Evolutionary conservation across 495 filamentous ascomycete genomes (phyloP), one percentile per base, ranked within the genome.

Genomic region (Neurospora sp.): DNA sequence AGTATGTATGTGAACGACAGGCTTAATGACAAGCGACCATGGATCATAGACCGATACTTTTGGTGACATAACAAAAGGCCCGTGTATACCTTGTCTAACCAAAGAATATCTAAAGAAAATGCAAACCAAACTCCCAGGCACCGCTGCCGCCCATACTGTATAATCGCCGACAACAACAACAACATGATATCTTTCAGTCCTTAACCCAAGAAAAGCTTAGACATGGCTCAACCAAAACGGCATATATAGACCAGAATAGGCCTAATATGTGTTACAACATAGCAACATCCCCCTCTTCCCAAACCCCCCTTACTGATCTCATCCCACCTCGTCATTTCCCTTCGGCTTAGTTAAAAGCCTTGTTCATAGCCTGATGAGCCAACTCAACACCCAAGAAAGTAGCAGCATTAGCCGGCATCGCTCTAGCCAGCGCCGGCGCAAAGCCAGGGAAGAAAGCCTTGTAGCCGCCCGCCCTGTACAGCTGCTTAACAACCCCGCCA

Each of bases 401-500:
- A 7, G 87, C 87, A 27, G 96, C 96, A 77, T 98, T 99, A 5
- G 96, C 96, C 7, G 96, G 96, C 69, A 98, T 93, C 22, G 96
- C 96, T 82, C 96, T 89, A 16, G 92, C 92, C 78, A 99, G 85
- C 6, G 96, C 96, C 3, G 96, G 96, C 8, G 93, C 96, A 73
- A 99, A 92, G 5, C 96, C 96, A 12, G 96, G 96, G 87, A 99
- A 99, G 86, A 99, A 99, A 0, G 96, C 95, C 86, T 91, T 96
- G 77, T 90, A 81, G 3, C 96, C 96, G 44, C 95, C 94, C 71
- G 81, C 89, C 20, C 82, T 88, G 77, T 97, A 97, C 35, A 99
- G 82, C 35, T 93, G 87, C 74, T 86, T 86, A 59, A 98, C 87
- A 3, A 94, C 91, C 2, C 93, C 91, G 1, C 91, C 86, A 44